Evolutionary conservation across 495 filamentous ascomycete genomes (phyloP), one percentile per base, ranked within the genome.

Genomic region (Antarctomyces pellizariae): DNA sequence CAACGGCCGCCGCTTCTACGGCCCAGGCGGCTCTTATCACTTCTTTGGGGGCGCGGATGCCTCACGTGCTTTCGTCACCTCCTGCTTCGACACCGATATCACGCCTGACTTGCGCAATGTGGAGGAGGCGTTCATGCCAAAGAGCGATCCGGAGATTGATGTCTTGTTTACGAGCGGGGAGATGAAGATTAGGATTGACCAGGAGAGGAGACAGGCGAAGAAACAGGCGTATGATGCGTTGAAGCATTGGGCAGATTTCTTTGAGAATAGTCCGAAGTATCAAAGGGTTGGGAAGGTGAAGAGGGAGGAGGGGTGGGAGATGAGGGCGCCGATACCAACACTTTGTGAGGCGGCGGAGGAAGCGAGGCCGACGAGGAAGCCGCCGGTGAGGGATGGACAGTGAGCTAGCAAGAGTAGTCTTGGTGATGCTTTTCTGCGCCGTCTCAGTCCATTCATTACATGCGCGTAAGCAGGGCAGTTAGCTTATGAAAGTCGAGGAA

Each of bases 61-160:
- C 4, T 65, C 75, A 2, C 72, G 86, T 15, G 77, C 74, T 3
- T 99, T 79, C 50, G 68, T 99, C n/a, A 92, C 86, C n/a, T 78
- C 77, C 2, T 99, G 86, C 46, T 99, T 99, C 56, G 52, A 64
- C 16, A 71, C 75, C 25, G 84, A 95, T 54, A 52, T 73, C 19
- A 89, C 70, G 3, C 49, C 67, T 1, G 83, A 95, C 46, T 47
- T 93, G 49, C 55, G 67, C 12, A 89, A 89, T 1, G 75, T 77
- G 1, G 86, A 95, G 53, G 64, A 72, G 33, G 86, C 84, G 70
- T 95, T 65, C 46, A 53, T 95, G 10, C 77, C 82, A 0, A 39
- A 75, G 2, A 75, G 79, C 34, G 66, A 76, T 36, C 59, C 56
- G 5, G 49, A 60, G 11, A 53, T 63, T 3, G 53, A 59, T 42